Conservation (phyloP, 371 early-diverging fungal genomes). For the Lichtheimia ramosa region DNA sequence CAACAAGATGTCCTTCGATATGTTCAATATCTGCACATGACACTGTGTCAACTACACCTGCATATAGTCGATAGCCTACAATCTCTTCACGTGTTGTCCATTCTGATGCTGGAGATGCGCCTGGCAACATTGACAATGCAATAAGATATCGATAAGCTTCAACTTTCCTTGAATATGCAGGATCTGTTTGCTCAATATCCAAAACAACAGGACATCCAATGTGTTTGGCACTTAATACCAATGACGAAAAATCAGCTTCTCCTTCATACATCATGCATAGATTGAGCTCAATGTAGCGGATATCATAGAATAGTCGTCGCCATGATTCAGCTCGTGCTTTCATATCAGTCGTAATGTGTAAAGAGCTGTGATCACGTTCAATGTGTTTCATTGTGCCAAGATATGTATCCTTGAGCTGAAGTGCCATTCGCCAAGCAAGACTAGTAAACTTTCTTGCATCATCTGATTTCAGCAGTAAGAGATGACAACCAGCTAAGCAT, state of each 20-base stretch:
- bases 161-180: neutral
- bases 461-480: slow-evolving; percentile 20
- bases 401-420: slow-evolving; percentile 25
- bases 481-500: slow-evolving; percentile 18
- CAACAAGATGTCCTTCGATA: slow-evolving; percentile 25
- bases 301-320: slow-evolving; percentile 32
- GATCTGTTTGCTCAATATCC: slow-evolving; percentile 13
- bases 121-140: slow-evolving; percentile 13
- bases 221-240: slow-evolving; percentile 19
- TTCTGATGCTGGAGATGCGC: slow-evolving; percentile 11
- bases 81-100: slow-evolving; percentile 16
- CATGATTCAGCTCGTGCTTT: slow-evolving; percentile 31
- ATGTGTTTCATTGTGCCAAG: slow-evolving; percentile 7
- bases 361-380: neutral
- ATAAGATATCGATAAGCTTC: slow-evolving; percentile 22
- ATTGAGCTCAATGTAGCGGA: slow-evolving; percentile 27
- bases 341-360: neutral
- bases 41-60: slow-evolving; percentile 20
- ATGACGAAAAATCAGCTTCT: slow-evolving; percentile 17
- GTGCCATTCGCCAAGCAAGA: slow-evolving; percentile 39
- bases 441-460: slow-evolving; percentile 32
- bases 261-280: slow-evolving; percentile 27
- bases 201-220: slow-evolving; percentile 30
- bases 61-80: slow-evolving; percentile 22
- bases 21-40: slow-evolving; percentile 18